Conservation (phyloP, 768 basidiomycete genomes). For the Tricholoma matsutake region DNA sequence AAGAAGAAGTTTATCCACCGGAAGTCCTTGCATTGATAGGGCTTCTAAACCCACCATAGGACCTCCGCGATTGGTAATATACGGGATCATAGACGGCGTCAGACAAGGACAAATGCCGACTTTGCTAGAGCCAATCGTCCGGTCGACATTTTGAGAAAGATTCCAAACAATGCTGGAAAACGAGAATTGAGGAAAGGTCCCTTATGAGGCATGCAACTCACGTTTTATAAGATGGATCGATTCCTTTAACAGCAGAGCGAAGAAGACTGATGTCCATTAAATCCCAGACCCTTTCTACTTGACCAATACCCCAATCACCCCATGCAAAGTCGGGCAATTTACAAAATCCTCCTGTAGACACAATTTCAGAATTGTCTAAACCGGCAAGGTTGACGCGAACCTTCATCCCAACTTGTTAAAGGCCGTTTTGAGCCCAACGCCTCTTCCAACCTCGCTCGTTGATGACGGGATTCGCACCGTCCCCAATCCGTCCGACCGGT, state of each 20-base stretch:
- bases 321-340: slow-evolving; percentile 88
- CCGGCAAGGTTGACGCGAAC: slow-evolving; percentile 33
- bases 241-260: slow-evolving; percentile 73
- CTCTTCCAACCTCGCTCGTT: slow-evolving; percentile 83
- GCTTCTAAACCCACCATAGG: slow-evolving; percentile 95
- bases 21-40: slow-evolving; percentile 90
- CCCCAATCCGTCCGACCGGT: slow-evolving; percentile 86
- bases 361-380: background rate
- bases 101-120: slow-evolving; percentile 89
- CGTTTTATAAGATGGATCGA: slow-evolving; percentile 90
- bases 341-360: slow-evolving; percentile 67
- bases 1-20: slow-evolving; percentile 85
- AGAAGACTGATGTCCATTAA: slow-evolving; percentile 89
- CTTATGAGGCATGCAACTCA: slow-evolving; percentile 36
- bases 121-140: slow-evolving; percentile 77
- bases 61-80: slow-evolving; percentile 92
- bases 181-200: slow-evolving; percentile 5
- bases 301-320: slow-evolving; percentile 90
- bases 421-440: slow-evolving; percentile 79
- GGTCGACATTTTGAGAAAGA: slow-evolving; percentile 93
- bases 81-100: slow-evolving; percentile 96
- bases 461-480: slow-evolving; percentile 90
- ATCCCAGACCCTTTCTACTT: slow-evolving; percentile 95
- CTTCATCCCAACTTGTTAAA: slow-evolving; percentile 91
- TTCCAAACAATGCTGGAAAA: slow-evolving; percentile 83